A percentile compares a stretch with the other conserved stretches of the same genome.
phyloP scores from a whole-genome alignment of 148 eudicot species.

The Rhododendron ferrugineum region DNA sequence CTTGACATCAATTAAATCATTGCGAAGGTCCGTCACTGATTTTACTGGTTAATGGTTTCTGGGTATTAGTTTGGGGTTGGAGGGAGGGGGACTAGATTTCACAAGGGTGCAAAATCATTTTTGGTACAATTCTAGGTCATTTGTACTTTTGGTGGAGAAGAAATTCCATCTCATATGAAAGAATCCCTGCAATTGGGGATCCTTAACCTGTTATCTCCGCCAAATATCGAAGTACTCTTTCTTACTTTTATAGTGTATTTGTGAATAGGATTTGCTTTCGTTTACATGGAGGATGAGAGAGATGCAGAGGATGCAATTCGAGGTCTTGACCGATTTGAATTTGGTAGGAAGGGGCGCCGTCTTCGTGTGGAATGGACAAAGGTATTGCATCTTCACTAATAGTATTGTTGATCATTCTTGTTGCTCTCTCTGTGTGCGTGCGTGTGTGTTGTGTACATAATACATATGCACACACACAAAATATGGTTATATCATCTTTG shows the following conservation, averaged over 20 bases:
- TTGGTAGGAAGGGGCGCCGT: slow-evolving; percentile 84
- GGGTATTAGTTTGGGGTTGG: slow-evolving; percentile 5
- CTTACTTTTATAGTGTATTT: neutral
- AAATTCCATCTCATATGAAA: slow-evolving; percentile 4
- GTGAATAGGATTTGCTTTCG: slow-evolving; percentile 69
- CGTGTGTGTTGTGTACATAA: too few species aligned
- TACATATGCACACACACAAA: too few species aligned
- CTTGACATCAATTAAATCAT: slow-evolving; percentile 65
- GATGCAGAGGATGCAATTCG: slow-evolving; percentile 94
- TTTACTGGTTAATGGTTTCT: slow-evolving; percentile 26
- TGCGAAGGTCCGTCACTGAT: slow-evolving; percentile 77
- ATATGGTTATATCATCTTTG: neutral
- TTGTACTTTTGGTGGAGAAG: neutral
- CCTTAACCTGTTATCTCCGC: neutral
- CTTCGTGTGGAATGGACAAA: slow-evolving; percentile 96
- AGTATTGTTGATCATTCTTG: neutral
- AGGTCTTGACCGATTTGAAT: slow-evolving; percentile 68
- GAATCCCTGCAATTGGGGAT: slow-evolving; percentile 17
- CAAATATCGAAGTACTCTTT: neutral
- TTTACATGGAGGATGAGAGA: slow-evolving; percentile 86
- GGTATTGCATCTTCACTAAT: slow-evolving; percentile 30
- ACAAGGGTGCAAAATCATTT: slow-evolving; percentile 13
- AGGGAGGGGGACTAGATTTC: slow-evolving; percentile 17
- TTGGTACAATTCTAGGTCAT: neutral
- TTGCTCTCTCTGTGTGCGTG: neutral